Base-by-base conservation (phyloP, 441 rosid species). In the Adansonia rubrostipa region DNA sequence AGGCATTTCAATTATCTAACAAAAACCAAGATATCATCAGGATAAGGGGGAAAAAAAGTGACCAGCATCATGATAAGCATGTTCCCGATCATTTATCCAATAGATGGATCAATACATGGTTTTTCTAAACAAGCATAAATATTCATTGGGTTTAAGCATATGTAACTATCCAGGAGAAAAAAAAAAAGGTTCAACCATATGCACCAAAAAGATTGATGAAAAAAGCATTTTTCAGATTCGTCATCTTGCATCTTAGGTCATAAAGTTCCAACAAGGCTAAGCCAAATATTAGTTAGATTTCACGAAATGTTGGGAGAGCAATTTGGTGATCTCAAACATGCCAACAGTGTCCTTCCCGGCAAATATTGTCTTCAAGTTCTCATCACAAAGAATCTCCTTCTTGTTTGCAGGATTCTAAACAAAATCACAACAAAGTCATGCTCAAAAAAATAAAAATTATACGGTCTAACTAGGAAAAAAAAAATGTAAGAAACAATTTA, bases 351-450 rank as follows among this genome's bases (percentile, higher is more conserved):
- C 96, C 83, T 85, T 91, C 24, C 91, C 94, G 8, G 83, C 84
- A 72, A 93, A 90, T 22, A 93, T 81, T 8, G 78, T 72, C 93
- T 93, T 91, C 81, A 93, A 62, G 84, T 90, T 91, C 36, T 80
- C 94, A 72, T 95, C 95, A 22, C 93, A 93, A 3, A 82, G 70
- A 48, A 88, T 85, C 84, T 90, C 95, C 86, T 19, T 91, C 88
- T 82, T 92, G 78, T 89, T 82, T 15, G 84, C 74, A 56, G 93
- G 98, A 80, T 93, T 91, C 97, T 95, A 47, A 72, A 80, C 84
- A 68, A 10, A 73, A 78, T 3, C 47, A 73, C 56, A 68, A 28
- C 66, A 9, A 2, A 24, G 58, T 81, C 66, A 74, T n/a, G 50
- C 11, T 9, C 72, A 11, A 33, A 28, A 19, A n/a, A 7, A 28